A percentile compares a stretch with the other conserved stretches of the same genome.
phyloP scores from a whole-genome alignment of 495 filamentous ascomycete genomes.

The Immersiella caudata region DNA sequence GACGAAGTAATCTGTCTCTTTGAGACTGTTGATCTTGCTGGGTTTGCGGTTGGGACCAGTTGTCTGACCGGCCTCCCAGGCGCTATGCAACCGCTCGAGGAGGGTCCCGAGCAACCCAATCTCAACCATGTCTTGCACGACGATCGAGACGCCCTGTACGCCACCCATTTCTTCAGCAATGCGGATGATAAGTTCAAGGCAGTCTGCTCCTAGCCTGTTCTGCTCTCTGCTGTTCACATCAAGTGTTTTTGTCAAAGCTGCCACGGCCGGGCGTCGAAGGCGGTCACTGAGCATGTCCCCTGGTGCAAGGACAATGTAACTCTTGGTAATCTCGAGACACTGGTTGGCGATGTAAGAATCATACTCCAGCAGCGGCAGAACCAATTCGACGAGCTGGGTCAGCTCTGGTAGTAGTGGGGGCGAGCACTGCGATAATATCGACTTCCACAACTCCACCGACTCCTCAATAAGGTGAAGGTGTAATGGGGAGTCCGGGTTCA shows the following conservation, averaged over 20 bases:
- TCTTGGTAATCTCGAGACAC: slow-evolving; percentile 67
- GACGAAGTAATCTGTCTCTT: slow-evolving; percentile 79
- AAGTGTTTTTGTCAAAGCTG: slow-evolving; percentile 61
- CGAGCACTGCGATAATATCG: slow-evolving; percentile 71
- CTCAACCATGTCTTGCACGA: slow-evolving; percentile 70
- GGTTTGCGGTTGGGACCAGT: slow-evolving; percentile 71
- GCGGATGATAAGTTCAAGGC: slow-evolving; percentile 72
- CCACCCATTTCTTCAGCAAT: slow-evolving; percentile 70
- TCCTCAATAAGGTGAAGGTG: slow-evolving; percentile 89
- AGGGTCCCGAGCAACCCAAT: slow-evolving; percentile 66
- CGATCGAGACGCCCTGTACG: slow-evolving; percentile 61
- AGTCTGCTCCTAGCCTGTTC: slow-evolving; percentile 64
- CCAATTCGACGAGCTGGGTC: slow-evolving; percentile 64
- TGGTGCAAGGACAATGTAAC: slow-evolving; percentile 80
- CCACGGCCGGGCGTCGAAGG: slow-evolving; percentile 60
- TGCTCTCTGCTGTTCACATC: slow-evolving; percentile 64
- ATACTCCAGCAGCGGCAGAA: slow-evolving; percentile 71
- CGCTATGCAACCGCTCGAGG: slow-evolving; percentile 69
- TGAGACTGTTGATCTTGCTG: slow-evolving; percentile 64
- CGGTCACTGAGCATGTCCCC: slow-evolving; percentile 67
- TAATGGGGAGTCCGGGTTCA: slow-evolving; percentile 76
- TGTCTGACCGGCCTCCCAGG: slow-evolving; percentile 72
- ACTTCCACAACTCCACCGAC: slow-evolving; percentile 83
- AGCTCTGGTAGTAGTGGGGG: slow-evolving; percentile 67
- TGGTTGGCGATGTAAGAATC: slow-evolving; percentile 56